Evolutionary conservation across 768 basidiomycete genomes (phyloP).

Genomic region (Trichaptum fuscoviolaceum): DNA sequence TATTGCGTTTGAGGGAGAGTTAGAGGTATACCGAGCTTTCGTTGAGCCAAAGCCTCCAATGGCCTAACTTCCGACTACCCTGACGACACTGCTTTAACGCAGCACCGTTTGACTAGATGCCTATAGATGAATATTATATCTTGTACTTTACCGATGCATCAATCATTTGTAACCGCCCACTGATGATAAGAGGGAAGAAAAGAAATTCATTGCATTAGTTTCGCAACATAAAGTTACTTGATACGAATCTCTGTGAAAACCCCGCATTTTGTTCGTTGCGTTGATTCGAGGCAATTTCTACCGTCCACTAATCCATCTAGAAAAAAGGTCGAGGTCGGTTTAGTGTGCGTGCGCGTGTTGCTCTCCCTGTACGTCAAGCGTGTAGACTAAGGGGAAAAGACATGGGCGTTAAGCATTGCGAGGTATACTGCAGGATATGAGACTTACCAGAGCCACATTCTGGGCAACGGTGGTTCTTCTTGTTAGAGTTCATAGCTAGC

Average conservation of each 20-base stretch:
- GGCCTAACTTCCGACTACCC: neutral
- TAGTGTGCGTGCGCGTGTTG: neutral
- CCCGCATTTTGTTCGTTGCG: neutral
- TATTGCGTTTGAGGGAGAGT: constrained; percentile 42
- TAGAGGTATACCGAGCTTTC: constrained; percentile 68
- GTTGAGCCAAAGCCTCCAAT: constrained; percentile 31
- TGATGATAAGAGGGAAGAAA: neutral
- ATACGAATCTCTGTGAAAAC: neutral
- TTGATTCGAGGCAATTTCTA: neutral
- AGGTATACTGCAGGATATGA: neutral
- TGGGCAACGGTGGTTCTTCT: constrained; percentile 70
- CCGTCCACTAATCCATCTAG: neutral
- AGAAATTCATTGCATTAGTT: neutral
- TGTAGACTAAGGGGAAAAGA: neutral
- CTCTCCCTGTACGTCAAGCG: neutral
- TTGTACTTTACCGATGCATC: neutral
- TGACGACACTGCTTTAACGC: neutral
- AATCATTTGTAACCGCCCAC: neutral
- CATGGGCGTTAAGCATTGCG: neutral
- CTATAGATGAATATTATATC: neutral
- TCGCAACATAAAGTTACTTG: neutral
- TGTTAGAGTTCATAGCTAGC: constrained; percentile 49
- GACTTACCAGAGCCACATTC: constrained; percentile 89
- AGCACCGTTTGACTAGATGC: neutral
- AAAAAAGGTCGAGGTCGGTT: neutral